Percentiles rank a stretch among this genome's conserved stretches.
These are phyloP conservation scores for Graphilbum sp. DNA, from an alignment of 2,329 filamentous ascomycete genomes.

Conservation along the genomic window DNA sequence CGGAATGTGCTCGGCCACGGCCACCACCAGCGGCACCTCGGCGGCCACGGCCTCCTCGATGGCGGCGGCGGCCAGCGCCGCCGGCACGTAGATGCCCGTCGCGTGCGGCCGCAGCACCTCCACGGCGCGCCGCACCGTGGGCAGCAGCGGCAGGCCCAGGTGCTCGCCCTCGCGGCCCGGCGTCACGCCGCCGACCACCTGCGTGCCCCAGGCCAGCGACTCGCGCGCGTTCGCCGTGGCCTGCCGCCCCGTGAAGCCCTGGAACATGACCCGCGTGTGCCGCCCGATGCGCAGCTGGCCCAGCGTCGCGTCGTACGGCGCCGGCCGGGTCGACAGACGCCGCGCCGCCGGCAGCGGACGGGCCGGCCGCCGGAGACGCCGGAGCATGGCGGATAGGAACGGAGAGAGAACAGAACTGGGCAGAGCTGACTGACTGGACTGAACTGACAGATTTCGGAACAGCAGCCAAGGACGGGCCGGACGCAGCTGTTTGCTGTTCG, in stretches of 20 bases:
- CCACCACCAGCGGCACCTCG: conserved; percentile 61
- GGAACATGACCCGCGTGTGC: conserved; percentile 24
- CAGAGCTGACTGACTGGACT: no score
- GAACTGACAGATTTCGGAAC: no score
- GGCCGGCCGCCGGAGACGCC: not conserved
- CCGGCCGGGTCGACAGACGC: not conserved
- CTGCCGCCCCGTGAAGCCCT: conserved; percentile 27
- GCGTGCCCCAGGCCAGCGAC: conserved; percentile 62
- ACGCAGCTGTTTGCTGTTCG: no score
- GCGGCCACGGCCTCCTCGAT: conserved; percentile 71
- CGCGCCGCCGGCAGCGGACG: not conserved
- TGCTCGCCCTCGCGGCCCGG: conserved; percentile 37
- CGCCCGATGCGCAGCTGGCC: conserved; percentile 21
- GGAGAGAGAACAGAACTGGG: no score
- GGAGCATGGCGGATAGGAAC: no score
- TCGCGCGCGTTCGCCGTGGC: conserved; percentile 64
- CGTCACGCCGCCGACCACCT: conserved; percentile 63
- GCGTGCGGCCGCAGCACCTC: conserved; percentile 57
- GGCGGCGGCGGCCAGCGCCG: conserved; percentile 53
- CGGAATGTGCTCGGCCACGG: conserved; percentile 67
- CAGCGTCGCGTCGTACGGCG: conserved; percentile 17
- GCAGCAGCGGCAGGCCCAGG: conserved; percentile 54
- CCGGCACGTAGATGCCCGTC: conserved; percentile 65
- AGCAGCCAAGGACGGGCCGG: no score
- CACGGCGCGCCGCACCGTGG: conserved; percentile 51